phyloP scores from a whole-genome alignment of 116 monocot genomes.

The Dioscorea cayenensis region DNA sequence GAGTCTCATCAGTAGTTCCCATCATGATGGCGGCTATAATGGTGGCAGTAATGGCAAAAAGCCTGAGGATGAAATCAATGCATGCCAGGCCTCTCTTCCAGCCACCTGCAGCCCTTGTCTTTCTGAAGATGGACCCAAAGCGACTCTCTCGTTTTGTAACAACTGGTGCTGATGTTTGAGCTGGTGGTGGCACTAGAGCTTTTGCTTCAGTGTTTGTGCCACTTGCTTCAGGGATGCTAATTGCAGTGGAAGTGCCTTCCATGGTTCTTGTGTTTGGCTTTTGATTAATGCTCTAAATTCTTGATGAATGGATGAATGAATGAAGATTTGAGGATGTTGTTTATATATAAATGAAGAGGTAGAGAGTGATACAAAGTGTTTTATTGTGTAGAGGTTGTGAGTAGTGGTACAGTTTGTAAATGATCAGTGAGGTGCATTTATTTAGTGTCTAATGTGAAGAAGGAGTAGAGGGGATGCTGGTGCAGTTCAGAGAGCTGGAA shows the following conservation, averaged over 20 bases:
- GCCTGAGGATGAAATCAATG: slow-evolving; percentile 64
- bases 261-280: slow-evolving; percentile 12
- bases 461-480: background rate
- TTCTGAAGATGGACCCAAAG: slow-evolving; percentile 16
- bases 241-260: slow-evolving; percentile 15
- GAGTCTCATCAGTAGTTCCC: slow-evolving; percentile 73
- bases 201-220: background rate
- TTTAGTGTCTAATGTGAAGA: background rate
- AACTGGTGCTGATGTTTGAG: background rate
- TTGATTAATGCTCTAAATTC: background rate
- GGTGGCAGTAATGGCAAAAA: slow-evolving; percentile 36
- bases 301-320: background rate
- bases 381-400: background rate
- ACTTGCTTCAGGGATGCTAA: slow-evolving; percentile 2
- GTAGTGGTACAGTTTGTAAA: background rate
- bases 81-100: slow-evolving; percentile 54
- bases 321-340: background rate
- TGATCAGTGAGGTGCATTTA: background rate
- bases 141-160: slow-evolving; percentile 3
- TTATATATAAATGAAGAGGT: background rate
- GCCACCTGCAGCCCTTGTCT: slow-evolving; percentile 14
- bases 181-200: background rate
- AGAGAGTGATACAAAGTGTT: background rate
- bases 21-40: slow-evolving; percentile 50
- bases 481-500: background rate